Evolutionary conservation across 352 stramenopile species (phyloP), one percentile per base, ranked within the genome.

Genomic region (Phytophthora hibernalis): DNA sequence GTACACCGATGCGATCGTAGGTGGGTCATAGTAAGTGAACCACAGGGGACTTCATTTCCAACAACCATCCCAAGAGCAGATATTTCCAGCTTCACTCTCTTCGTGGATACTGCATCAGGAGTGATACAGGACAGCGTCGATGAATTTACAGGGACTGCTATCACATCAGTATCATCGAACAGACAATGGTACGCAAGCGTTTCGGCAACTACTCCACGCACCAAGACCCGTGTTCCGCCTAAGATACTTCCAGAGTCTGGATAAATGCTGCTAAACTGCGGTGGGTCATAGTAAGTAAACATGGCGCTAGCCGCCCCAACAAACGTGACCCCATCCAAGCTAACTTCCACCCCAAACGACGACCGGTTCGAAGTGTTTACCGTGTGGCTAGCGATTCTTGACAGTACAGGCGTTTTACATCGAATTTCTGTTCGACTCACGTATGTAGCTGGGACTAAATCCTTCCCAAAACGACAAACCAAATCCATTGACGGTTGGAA

Each of bases 391-490:
- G 21, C 12, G 33, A 61, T 54, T 45, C 54, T 59, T 24, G 35
- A 30, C 10, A 65, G 55, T 22, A 42, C 8, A 13, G 68, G 63
- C 12, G 45, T 49, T 11, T 43, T 7, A 44, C 76, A 84, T 6
- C 24, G 33, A 40, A 84, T 24, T 55, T 78, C 64, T 3, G 52
- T 65, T 42, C 47, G 64, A 62, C 20, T 84, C 1, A 70, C 21
- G 53, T 62, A 79, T 2, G 22, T 45, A 38, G 74, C 72, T 21
- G 60, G 20, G 3, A 45, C 22, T 15, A 63, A 11, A 1, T 20
- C 16, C 3, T 26, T 22, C 18, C 58, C 77, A 48, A 85, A 77
- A 10, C 77, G 74, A 40, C 77, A 85, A 1, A 64, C 21, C 15
- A 79, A 22, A 15, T 42, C 15, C 5, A 37, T 28, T 2, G 65